Evolutionary conservation across 805 yeast genomes (phyloP).

Genomic region (Starmerella sp.): DNA sequence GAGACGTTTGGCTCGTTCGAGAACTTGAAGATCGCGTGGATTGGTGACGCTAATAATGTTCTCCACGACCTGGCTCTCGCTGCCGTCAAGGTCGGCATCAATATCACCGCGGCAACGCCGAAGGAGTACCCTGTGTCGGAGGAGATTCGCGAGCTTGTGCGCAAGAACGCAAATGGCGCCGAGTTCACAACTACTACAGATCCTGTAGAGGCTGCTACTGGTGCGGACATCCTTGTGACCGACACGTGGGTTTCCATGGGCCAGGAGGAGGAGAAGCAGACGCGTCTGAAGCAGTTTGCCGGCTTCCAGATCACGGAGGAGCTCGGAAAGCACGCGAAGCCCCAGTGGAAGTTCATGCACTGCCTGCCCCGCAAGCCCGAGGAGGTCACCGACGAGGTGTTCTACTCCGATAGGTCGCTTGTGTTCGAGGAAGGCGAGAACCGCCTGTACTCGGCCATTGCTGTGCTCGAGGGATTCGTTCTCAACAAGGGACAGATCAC

Average conservation of each 20-base stretch:
- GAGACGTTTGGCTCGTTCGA: slow-evolving; percentile 35
- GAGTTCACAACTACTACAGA: slow-evolving; percentile 46
- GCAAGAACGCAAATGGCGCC: slow-evolving; percentile 43
- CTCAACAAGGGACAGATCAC: slow-evolving; percentile 52
- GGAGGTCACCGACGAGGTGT: slow-evolving; percentile 89
- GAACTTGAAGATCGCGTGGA: slow-evolving; percentile 77
- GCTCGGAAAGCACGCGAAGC: slow-evolving; percentile 46
- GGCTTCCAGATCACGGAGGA: slow-evolving; percentile 76
- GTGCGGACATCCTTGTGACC: slow-evolving; percentile 77
- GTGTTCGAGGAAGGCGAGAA: slow-evolving; percentile 96
- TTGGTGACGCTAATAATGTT: slow-evolving; percentile 94
- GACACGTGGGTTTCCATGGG: slow-evolving; percentile 99
- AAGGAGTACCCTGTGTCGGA: slow-evolving; percentile 51
- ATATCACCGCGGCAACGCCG: slow-evolving; percentile 78
- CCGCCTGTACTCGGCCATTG: slow-evolving; percentile 90
- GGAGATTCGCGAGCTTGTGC: slow-evolving; percentile 45
- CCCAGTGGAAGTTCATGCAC: slow-evolving; percentile 87
- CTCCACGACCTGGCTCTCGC: slow-evolving; percentile 89
- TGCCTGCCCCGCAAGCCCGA: slow-evolving; percentile 92
- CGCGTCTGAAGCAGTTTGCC: slow-evolving; percentile 64
- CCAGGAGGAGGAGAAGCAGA: slow-evolving; percentile 66
- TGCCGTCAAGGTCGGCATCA: slow-evolving; percentile 69
- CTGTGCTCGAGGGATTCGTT: slow-evolving; percentile 83
- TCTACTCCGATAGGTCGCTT: slow-evolving; percentile 68
- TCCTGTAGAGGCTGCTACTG: slow-evolving; percentile 59